Conservation (phyloP, 2,329 filamentous ascomycete species). For the Alternaria solani region DNA sequence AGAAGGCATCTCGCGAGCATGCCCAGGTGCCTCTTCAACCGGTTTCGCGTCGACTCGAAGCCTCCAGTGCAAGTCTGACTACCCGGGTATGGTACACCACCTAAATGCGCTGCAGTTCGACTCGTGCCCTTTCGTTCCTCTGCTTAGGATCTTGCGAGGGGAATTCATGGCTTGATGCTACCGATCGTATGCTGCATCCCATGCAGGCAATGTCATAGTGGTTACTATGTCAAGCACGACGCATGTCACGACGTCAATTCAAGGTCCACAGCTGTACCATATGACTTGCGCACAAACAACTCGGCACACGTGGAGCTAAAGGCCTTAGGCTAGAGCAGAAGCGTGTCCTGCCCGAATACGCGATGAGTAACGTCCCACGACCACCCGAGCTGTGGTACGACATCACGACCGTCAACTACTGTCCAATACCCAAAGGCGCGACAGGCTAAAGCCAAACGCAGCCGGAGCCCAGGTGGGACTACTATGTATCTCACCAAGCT, state of each 20-base stretch:
- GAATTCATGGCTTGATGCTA: no score
- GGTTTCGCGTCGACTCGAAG: not conserved
- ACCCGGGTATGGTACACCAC: not conserved
- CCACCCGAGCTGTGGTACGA: constrained; percentile 3
- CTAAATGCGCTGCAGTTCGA: not conserved
- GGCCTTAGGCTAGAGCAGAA: not conserved
- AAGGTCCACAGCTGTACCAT: not conserved
- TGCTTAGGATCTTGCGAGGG: not conserved
- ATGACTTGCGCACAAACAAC: not conserved
- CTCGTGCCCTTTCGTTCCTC: not conserved
- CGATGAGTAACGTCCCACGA: not conserved
- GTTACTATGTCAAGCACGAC: not conserved
- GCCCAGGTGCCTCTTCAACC: not conserved
- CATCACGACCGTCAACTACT: not conserved
- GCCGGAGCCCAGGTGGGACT: not conserved
- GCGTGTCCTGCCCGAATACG: not conserved
- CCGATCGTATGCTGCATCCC: not conserved
- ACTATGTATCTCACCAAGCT: not conserved
- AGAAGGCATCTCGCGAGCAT: not conserved
- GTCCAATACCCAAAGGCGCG: not conserved
- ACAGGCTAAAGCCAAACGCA: not conserved
- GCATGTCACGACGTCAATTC: constrained; percentile 3
- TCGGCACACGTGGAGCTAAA: constrained; percentile 1
- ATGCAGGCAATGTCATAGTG: not conserved
- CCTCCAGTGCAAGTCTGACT: not conserved